Conservation (phyloP, 441 rosid genomes). For the Adansonia madagascariensis region DNA sequence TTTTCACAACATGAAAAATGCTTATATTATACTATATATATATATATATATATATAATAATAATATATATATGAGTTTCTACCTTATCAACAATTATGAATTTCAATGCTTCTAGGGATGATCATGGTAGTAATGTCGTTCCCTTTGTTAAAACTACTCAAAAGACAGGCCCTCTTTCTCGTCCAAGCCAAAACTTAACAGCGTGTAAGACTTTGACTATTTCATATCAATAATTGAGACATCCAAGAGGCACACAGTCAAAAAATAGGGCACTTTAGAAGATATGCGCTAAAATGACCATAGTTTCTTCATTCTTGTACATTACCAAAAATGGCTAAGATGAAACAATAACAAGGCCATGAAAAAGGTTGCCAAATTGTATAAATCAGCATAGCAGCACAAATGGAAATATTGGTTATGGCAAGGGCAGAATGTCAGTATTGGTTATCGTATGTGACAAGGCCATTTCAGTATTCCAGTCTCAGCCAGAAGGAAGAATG, state of each 20-base stretch:
- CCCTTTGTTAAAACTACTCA: not conserved
- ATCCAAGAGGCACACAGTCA: not conserved
- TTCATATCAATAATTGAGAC: not conserved
- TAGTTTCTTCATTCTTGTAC: slow-evolving; percentile 8
- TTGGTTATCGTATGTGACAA: slow-evolving; percentile 7
- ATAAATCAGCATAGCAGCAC: not conserved
- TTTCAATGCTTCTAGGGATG: not conserved
- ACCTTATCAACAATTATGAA: not conserved
- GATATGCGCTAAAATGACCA: slow-evolving; percentile 13
- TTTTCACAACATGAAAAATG: too few species aligned
- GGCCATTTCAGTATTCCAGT: not conserved
- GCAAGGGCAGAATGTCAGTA: not conserved
- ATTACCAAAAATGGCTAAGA: not conserved
- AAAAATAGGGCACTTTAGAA: not conserved
- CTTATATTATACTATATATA: too few species aligned
- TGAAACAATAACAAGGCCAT: slow-evolving; percentile 2
- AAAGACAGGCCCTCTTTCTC: not conserved
- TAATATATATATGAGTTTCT: too few species aligned
- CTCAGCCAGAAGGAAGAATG: slow-evolving; percentile 1
- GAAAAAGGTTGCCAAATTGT: slow-evolving; percentile 7
- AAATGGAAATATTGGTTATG: not conserved
- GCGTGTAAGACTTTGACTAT: not conserved
- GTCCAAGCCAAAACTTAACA: not conserved
- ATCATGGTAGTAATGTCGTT: not conserved
- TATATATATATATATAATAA: too few species aligned